Conservation (phyloP, 441 rosid genomes). For the Arabidopsis hybrid region DNA sequence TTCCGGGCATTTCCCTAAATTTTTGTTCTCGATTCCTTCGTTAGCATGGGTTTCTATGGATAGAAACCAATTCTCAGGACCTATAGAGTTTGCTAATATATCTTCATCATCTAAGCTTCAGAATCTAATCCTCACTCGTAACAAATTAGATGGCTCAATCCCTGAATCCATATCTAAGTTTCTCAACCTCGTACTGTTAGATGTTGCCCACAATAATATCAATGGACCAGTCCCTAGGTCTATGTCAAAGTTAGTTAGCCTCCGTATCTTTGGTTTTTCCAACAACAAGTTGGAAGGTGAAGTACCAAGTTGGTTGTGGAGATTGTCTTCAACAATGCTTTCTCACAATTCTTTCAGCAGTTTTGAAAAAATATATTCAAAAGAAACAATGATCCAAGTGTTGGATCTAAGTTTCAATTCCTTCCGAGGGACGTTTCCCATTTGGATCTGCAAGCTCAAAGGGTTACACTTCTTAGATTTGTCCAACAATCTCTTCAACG, state of each 20-base stretch:
- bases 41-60: rapidly evolving
- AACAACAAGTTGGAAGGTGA: constrained; percentile 26
- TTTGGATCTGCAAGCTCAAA: constrained; percentile 10
- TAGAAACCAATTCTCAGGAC: constrained; percentile 9
- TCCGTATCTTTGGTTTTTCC: neutral
- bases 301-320: constrained; percentile 15
- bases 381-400: neutral
- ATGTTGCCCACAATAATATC: constrained; percentile 6
- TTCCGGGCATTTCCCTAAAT: neutral
- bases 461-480: neutral
- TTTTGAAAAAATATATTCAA: neutral
- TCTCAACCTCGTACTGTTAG: neutral
- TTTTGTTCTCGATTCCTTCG: neutral
- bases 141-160: constrained; percentile 23
- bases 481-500: constrained; percentile 30
- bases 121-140: neutral
- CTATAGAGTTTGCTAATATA: neutral
- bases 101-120: neutral
- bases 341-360: constrained; percentile 26
- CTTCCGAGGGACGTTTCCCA: neutral
- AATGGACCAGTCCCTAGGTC: constrained; percentile 18
- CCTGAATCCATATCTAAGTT: constrained; percentile 20
- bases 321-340: neutral
- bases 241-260: constrained; percentile 12
- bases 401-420: constrained; percentile 25